A percentile compares a stretch with the other conserved stretches of the same genome.
These are phyloP conservation scores for Cyclospora cayetanensis DNA, from an alignment of 169 alveolate species.

Conservation along the genomic window DNA sequence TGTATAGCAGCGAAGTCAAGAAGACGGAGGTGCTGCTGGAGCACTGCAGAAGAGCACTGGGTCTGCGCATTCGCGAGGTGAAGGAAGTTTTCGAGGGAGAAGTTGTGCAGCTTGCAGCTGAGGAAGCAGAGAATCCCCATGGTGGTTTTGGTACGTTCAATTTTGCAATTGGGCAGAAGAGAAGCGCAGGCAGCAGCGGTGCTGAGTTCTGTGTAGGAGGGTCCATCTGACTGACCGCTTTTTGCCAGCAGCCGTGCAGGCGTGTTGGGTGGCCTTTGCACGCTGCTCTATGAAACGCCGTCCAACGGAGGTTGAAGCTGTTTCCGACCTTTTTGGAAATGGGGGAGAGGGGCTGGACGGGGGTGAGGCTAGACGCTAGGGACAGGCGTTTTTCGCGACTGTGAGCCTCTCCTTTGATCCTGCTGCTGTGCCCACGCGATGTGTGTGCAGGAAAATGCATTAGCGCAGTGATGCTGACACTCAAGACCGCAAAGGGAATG, in stretches of 20 bases:
- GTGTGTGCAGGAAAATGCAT: slow-evolving; percentile 86
- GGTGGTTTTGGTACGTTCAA: slow-evolving; percentile 80
- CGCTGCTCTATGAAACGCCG: no score
- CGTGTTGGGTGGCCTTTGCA: not conserved
- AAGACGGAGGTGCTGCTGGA: slow-evolving; percentile 98
- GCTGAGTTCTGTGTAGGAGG: not conserved
- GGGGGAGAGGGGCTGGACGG: no score
- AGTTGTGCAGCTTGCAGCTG: slow-evolving; percentile 95
- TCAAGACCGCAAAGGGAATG: slow-evolving; percentile 98
- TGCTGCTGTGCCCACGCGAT: not conserved
- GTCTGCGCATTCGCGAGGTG: slow-evolving; percentile 97
- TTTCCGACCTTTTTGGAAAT: no score
- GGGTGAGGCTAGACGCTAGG: no score
- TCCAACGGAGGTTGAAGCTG: no score
- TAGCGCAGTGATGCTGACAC: slow-evolving; percentile 93
- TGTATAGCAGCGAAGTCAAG: slow-evolving; percentile 97
- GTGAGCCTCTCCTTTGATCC: not conserved
- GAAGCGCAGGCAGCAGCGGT: not conserved
- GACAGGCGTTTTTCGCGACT: no score
- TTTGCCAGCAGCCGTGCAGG: not conserved
- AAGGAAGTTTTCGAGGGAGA: slow-evolving; percentile 99
- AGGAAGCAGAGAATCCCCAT: slow-evolving; percentile 84
- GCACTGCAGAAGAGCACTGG: slow-evolving; percentile 98
- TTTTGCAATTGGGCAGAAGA: not conserved
- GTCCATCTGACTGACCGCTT: not conserved